phyloP scores from a whole-genome alignment of 495 filamentous ascomycete species.

The Neurospora terricola region DNA sequence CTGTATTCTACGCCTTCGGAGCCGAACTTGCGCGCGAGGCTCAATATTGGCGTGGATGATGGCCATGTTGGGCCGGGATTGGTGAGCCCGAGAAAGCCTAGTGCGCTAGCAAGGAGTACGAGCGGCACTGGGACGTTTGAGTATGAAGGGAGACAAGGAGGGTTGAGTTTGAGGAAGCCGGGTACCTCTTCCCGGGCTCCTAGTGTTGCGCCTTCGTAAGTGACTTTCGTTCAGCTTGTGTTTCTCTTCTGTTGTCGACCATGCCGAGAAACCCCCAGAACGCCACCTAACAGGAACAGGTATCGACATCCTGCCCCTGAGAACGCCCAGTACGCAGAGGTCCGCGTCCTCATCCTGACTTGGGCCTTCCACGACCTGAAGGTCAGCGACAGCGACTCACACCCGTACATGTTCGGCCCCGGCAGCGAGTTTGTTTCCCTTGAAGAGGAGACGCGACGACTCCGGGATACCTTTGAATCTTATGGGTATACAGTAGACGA shows the following conservation, averaged over 20 bases:
- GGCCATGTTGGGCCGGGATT: background rate
- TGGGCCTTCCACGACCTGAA: slow-evolving; percentile 25
- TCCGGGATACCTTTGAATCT: slow-evolving; percentile 15
- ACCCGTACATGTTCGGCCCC: slow-evolving; percentile 15
- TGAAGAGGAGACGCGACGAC: slow-evolving; percentile 22
- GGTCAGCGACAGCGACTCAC: slow-evolving; percentile 1
- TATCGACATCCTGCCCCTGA: background rate
- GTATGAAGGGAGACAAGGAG: background rate
- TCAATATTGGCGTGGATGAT: background rate
- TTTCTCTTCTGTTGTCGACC: background rate
- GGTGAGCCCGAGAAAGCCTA: background rate
- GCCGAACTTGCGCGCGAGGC: background rate
- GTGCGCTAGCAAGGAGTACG: background rate
- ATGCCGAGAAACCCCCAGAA: background rate
- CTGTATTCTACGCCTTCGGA: background rate
- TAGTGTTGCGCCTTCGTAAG: slow-evolving; percentile 5
- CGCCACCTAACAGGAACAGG: slow-evolving; percentile 3
- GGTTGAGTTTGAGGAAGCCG: background rate
- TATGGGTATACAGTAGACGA: slow-evolving; percentile 21
- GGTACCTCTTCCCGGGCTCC: background rate
- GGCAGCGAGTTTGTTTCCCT: slow-evolving; percentile 19
- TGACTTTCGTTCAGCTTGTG: background rate
- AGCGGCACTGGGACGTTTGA: background rate
- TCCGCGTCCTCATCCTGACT: slow-evolving; percentile 22
- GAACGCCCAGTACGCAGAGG: slow-evolving; percentile 14